Percentiles rank a stretch among this genome's conserved stretches.
These are phyloP conservation scores for Silene noctiflora DNA, from an alignment of 179 eudicot genomes.

Conservation along the genomic window DNA sequence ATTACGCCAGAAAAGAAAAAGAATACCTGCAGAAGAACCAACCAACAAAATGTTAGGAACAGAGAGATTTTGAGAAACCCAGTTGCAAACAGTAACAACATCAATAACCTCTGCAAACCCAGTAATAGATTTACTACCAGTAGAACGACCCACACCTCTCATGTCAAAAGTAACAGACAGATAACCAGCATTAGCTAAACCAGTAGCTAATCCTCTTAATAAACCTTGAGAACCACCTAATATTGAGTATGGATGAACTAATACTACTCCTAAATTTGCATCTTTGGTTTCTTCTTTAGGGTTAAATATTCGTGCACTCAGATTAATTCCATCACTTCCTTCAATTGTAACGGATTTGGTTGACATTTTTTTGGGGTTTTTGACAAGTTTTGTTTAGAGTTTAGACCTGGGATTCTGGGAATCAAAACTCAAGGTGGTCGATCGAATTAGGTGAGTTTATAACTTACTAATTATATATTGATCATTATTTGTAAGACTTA, in stretches of 20 bases:
- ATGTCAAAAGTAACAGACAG: constrained; percentile 57
- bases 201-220: constrained; percentile 44
- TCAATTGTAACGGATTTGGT: constrained; percentile 43
- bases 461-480: too few relatives aligned
- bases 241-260: constrained; percentile 81
- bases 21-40: constrained; percentile 79
- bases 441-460: too few relatives aligned
- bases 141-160: constrained; percentile 77
- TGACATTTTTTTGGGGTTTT: constrained; percentile 21
- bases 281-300: constrained; percentile 35
- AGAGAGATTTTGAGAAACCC: constrained; percentile 41
- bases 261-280: constrained; percentile 35
- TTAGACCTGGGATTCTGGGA: neutral
- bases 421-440: too few relatives aligned
- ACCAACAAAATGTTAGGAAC: constrained; percentile 45
- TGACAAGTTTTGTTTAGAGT: too few relatives aligned
- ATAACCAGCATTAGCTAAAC: constrained; percentile 44
- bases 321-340: constrained; percentile 44
- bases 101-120: constrained; percentile 75
- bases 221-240: constrained; percentile 73
- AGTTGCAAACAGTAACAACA: constrained; percentile 62
- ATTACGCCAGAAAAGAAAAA: too few relatives aligned
- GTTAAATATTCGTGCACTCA: constrained; percentile 54
- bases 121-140: constrained; percentile 65
- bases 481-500: too few relatives aligned